Percentiles rank a stretch among this genome's conserved stretches.
Evolutionary conservation across 192 early-diverging fungal species (phyloP).

Genomic region (Podila minutissima): DNA sequence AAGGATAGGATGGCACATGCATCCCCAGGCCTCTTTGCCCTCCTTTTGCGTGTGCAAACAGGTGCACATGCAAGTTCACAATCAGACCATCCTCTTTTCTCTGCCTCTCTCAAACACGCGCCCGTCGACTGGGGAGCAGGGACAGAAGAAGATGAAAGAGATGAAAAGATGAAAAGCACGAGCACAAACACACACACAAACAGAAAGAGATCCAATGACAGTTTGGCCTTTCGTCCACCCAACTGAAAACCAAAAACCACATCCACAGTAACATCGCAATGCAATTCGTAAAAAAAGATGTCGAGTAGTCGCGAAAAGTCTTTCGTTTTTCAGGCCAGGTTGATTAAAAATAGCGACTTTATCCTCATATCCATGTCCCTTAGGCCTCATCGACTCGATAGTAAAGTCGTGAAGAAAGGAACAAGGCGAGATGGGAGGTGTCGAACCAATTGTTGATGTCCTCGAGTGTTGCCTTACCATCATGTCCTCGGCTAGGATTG

Average conservation of each 20-base stretch:
- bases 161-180: not conserved
- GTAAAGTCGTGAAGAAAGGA: not conserved
- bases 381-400: not conserved
- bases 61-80: slow-evolving; percentile 3
- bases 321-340: too few species aligned
- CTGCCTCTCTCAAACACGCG: not conserved
- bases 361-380: too few species aligned
- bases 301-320: too few species aligned
- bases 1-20: too few species aligned
- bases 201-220: too few species aligned
- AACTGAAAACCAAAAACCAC: too few species aligned
- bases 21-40: not conserved
- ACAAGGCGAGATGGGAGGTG: not conserved
- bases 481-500: slow-evolving; percentile 34
- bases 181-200: too few species aligned
- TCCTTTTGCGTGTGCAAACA: not conserved
- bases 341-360: too few species aligned
- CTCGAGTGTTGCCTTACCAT: slow-evolving; percentile 23
- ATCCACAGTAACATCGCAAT: too few species aligned
- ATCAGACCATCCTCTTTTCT: not conserved
- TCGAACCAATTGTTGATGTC: not conserved
- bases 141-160: not conserved
- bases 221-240: too few species aligned
- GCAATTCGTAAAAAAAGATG: too few species aligned
- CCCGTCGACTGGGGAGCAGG: not conserved